Base-by-base conservation (phyloP, 2,329 filamentous ascomycete species). In the Fusarium verticillioides region DNA sequence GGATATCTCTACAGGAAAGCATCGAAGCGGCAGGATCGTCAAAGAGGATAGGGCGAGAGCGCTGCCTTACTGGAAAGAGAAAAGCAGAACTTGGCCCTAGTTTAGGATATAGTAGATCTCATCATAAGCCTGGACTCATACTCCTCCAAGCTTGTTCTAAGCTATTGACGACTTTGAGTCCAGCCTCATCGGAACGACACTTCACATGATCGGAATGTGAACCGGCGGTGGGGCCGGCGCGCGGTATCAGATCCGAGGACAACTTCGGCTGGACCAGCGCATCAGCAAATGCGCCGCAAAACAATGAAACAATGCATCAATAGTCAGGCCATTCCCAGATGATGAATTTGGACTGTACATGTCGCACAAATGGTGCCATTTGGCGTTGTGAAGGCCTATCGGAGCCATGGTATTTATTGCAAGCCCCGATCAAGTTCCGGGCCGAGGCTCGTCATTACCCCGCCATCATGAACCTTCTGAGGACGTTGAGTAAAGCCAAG, bases 161-260 rank as follows among this genome's bases (percentile, higher is more conserved):
- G n/a, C 15, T 21, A 5, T 21, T 21, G 23, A 15, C 5, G 2
- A 11, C 11, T 36, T 47, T 26, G 16, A 15, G 26, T 63, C 34
- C 39, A 34, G 19, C 23, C 32, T 13, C 8, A 28, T 40, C n/a
- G 7, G n/a, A 23, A 54, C 16, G 12, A 5, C 15, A 10, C 39
- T 37, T 67, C 63, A 67, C 63, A 67, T 67, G 64, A 67, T 67
- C 64, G 54, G 46, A n/a, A 12, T 9, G 36, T 10, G 1, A 19
- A 4, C 64, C 53, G 53, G 40, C 4, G 11, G 46, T 53, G 63
- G 63, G 53, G 53, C 53, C 63, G 63, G 36, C 6, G 19, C 9
- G 39, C 30, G 34, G 63, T 44, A 32, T 50, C 28, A 44, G 39
- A 26, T 32, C 44, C 39, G 46, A 54, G 21, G 39, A 32, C 37